Base-by-base conservation (phyloP, 768 basidiomycete species). In the Pisolithus orientalis region DNA sequence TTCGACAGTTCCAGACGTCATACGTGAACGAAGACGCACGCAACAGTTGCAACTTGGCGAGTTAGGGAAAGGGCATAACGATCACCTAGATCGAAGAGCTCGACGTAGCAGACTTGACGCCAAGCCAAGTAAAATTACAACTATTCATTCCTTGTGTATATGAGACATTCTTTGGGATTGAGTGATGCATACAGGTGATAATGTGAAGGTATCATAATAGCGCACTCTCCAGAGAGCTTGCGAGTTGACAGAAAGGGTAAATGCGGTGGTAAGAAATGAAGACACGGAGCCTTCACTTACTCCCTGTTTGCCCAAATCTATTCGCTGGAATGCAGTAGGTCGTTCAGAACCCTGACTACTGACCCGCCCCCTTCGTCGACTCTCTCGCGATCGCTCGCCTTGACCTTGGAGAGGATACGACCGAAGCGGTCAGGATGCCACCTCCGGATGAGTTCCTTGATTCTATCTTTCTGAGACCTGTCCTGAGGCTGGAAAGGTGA, bases 341-440 rank as follows among this genome's bases (percentile, higher is more conserved):
- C 83, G 67, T 85, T 89, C 52, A 91, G 74, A 64, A 73, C 78
- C 57, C 88, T 74, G 46, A 80, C 83, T 48, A 92, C 89, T 28
- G 70, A 68, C 27, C 87, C 87, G 1, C 85, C 85, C n/a, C 83
- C 89, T 52, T 79, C 77, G 67, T 80, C 78, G 47, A 91, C 86
- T 60, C 66, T 78, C 61, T 82, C 86, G 63, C 74, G 76, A 54
- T 90, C 85, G 34, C 64, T 73, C 55, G 83, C 82, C 46, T 71
- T 67, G 46, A 90, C 85, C 66, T 82, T 82, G 10, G 76, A 70
- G 62, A 90, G 64, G 49, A 80, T 69, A 64, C 84, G 82, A 57
- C 90, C 84, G 61, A 91, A 90, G 32, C 85, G 80, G 68, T 91
- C 89, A 4, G 89, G 88, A 67, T 91, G 88, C 88, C 87, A 91